A percentile compares a stretch with the other conserved stretches of the same genome.
Evolutionary conservation across 1,139 yeast species (phyloP).

Genomic region (Arxiozyma slooffiae): DNA sequence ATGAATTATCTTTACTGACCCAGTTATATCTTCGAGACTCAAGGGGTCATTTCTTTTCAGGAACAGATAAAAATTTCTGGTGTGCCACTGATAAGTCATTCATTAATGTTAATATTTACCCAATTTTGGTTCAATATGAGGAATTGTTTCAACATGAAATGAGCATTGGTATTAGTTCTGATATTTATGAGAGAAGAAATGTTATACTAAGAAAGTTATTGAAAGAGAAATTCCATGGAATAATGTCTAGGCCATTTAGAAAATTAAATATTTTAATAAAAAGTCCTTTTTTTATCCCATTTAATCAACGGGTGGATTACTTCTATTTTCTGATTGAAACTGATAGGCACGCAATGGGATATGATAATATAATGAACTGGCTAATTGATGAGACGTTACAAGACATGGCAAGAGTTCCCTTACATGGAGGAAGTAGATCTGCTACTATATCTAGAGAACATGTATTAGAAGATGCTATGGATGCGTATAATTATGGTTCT

Average conservation of each 20-base stretch:
- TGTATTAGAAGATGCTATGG: constrained; percentile 65
- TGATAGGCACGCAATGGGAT: constrained; percentile 36
- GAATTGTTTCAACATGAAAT: constrained; percentile 17
- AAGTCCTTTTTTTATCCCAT: constrained; percentile 73
- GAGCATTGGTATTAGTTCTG: constrained; percentile 16
- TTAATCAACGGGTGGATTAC: constrained; percentile 59
- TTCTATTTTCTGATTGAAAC: constrained; percentile 55
- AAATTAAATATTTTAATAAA: constrained; percentile 46
- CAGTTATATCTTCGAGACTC: constrained; percentile 65
- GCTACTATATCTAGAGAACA: constrained; percentile 62
- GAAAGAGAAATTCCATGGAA: constrained; percentile 3
- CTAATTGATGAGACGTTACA: constrained; percentile 11
- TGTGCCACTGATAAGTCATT: constrained; percentile 28
- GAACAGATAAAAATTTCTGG: constrained; percentile 43
- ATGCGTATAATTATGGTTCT: constrained; percentile 42
- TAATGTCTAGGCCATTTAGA: constrained; percentile 18
- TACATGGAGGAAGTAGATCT: constrained; percentile 22
- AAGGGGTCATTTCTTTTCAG: constrained; percentile 44
- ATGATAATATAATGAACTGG: constrained; percentile 13
- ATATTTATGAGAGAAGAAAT: constrained; percentile 3
- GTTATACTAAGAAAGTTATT: constrained; percentile 1
- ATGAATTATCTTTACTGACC: constrained; percentile 37
- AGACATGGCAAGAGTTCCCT: constrained; percentile 40
- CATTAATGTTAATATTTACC: constrained; percentile 17
- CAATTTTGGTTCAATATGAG: constrained; percentile 21